Evolutionary conservation across 352 stramenopile species (phyloP), one percentile per base, ranked within the genome.

Genomic region (Blastocystis sp.): DNA sequence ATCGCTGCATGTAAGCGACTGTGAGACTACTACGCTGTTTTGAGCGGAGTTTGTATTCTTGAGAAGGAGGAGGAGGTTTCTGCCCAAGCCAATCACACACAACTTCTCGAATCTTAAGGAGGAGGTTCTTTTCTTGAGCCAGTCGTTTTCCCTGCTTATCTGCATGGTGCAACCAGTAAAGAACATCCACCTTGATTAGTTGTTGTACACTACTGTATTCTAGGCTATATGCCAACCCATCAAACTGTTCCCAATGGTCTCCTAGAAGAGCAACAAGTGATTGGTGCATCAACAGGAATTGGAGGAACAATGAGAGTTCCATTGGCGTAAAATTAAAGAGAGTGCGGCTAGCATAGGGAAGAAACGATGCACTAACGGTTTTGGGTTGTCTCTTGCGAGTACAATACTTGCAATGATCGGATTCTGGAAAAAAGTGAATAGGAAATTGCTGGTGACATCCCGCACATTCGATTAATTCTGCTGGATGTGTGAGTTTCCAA

Each of bases 161-260:
- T 1, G 70, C 70, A 39, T 80, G 70, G 43, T 80, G 70, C 29
- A 80, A 39, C 70, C 70, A 80, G 43, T 80, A 80, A 41, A 80
- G 70, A 23, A 80, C 47, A 39, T 80, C 39, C 11, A 80, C 70
- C 3, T 34, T 13, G 47, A 80, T 47, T 5, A 80, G 43, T 29
- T 80, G 39, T 39, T 80, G 64, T 43, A 41, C 13, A 20, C 39
- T 55, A 15, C 39, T 29, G 64, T 76, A 76, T 15, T 29, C 29
- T 5, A 76, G 26, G 13, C 20, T 23, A 11, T 55, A 54, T 3
- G 64, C 64, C 7, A 76, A 9, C 29, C 29, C 6, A 13, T 8
- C 39, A 13, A 76, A 23, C 37, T 55, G 39, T 4, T 2, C 11
- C 39, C 41, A 20, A 50, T 26, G 39, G 13, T 11, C 13, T 6